Evolutionary conservation across 192 early-diverging fungal species (phyloP), one percentile per base, ranked within the genome.

Genomic region (Coemansia sp.): DNA sequence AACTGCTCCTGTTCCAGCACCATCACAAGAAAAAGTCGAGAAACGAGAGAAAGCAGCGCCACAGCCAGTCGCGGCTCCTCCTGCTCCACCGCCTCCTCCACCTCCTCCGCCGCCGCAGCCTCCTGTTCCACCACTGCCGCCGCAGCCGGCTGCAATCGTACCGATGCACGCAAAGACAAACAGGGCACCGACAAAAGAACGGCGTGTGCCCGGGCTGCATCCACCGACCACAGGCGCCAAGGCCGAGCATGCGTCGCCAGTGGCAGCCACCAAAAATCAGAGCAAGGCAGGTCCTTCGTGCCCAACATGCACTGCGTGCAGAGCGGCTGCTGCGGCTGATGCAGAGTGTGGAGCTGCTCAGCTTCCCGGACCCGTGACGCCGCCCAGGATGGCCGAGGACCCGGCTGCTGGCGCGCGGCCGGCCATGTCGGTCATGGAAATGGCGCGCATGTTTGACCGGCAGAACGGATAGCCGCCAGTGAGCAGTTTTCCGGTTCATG

Each of bases 391-490:
- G 9, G 5, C 33, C 3, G 1, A 3, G 17, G 34, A 13, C 15
- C 7, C 52, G 18, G 5, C 23, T 17, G 2, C 15, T 9, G 17
- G 12, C 6, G 17, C 18, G 52, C 52, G 52, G 19, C 23, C 54
- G 40, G 2, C 42, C 27, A 33, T 56, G 56, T 58, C 55, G 44
- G 73, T 75, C 13, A 43, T 75, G 41, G 58, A 65, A 55, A 58
- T 69, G 44, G 62, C 73, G 1, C 47, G 63, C 12, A 75, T 75
- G 73, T 75, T 75, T 55, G 73, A 75, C 54, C 47, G 45, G 33
- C 68, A 45, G 37, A 49, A 50, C n/a, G 37, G 40, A n/a, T n/a
- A n/a, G n/a, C n/a, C n/a, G n/a, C n/a, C n/a, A n/a, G n/a, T n/a
- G n/a, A n/a, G n/a, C n/a, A n/a, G n/a, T n/a, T n/a, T n/a, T n/a